Conservation (phyloP, 108 stramenopile genomes). For the Nannochloropsis gaditana region DNA sequence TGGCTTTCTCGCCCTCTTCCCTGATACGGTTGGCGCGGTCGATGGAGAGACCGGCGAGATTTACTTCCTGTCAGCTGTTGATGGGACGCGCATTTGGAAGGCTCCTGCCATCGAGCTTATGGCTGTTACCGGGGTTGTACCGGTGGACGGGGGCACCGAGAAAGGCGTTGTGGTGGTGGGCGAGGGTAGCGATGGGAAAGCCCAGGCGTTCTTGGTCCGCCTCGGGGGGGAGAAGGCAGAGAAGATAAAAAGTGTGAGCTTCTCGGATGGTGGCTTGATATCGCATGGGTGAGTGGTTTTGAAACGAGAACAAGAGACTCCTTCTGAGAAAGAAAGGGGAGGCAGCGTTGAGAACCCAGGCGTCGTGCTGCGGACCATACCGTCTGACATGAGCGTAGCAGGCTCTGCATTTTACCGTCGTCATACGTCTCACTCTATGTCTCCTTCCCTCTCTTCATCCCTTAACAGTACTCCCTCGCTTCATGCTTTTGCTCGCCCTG, state of each 20-base stretch:
- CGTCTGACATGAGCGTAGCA: too few species aligned
- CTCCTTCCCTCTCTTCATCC: not conserved
- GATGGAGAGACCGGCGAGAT: not conserved
- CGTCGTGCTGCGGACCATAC: not conserved
- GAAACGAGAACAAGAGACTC: not conserved
- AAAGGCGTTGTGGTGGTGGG: not conserved
- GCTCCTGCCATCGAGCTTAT: not conserved
- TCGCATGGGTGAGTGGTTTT: not conserved
- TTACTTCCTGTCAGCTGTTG: not conserved
- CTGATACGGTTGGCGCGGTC: not conserved
- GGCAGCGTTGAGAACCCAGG: not conserved
- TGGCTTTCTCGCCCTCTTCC: not conserved
- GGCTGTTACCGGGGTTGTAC: not conserved
- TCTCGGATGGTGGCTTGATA: not conserved
- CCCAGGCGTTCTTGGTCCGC: not conserved
- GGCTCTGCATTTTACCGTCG: too few species aligned
- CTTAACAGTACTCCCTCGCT: not conserved
- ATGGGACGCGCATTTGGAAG: not conserved
- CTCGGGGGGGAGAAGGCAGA: not conserved
- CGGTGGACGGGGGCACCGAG: not conserved
- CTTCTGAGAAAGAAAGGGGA: not conserved
- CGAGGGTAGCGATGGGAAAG: not conserved
- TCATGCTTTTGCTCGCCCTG: slow-evolving; percentile 2
- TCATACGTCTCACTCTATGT: not conserved
- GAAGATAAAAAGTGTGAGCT: not conserved